Base-by-base conservation (phyloP, 2,329 filamentous ascomycete genomes). In the Hirsutella thompsonii region DNA sequence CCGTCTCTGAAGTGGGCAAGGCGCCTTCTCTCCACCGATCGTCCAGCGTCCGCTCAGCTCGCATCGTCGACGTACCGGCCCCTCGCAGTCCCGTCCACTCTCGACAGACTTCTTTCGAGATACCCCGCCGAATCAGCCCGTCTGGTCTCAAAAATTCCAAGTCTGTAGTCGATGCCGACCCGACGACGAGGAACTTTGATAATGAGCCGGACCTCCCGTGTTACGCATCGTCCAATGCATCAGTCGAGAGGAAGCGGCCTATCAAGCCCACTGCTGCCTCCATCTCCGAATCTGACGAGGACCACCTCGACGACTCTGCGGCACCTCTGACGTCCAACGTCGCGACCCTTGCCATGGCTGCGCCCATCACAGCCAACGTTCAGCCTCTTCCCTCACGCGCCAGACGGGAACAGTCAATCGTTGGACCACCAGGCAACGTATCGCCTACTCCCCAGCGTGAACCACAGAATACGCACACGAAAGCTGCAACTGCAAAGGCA, bases 31-130 rank as follows among this genome's bases (percentile, higher is more conserved):
- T 61, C 51, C 46, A 61, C 48, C 46, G 54, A 59, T 49, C 68
- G 52, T 49, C 69, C 3, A 76, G 72, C 47, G 61, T 74, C 16
- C 68, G 68, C 45, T 77, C 74, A 3, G 68, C 71, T 29, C 69
- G 74, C n/a, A 60, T 79, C 29, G 71, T 78, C 20, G 73, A 78
- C 29, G 73, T 78, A 5, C 50, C 66, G 8, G 64, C 63, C 10
- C 70, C 70, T 18, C 70, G 68, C 46, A 75, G 69, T 46, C 70
- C 72, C 11, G 52, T 56, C 9, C 60, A 61, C 34, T 74, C 72
- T n/a, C 65, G 68, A 30, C 59, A 64, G 36, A 66, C 61, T 21
- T 76, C 70, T 0, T 48, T 66, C 1, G 70, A 73, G 19, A 56
- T 60, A n/a, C 52, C 55, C 11, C 64, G 65, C 13, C 56, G 63